Base-by-base conservation (phyloP, 2,329 filamentous ascomycete genomes). In the Hymenoscyphus repandus region DNA sequence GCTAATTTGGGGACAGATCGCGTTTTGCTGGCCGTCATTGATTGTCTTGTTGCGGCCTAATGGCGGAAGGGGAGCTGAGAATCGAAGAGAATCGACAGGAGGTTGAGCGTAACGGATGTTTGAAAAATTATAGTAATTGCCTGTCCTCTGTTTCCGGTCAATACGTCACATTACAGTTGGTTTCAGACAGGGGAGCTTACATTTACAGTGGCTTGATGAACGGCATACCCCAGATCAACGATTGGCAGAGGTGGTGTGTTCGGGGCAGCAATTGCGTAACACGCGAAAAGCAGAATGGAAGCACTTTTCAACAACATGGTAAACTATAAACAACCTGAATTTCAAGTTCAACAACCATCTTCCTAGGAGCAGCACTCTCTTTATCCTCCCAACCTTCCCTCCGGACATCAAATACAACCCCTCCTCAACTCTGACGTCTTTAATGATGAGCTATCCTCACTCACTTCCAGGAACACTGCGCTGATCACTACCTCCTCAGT, bases 61-160 rank as follows among this genome's bases (percentile, higher is more conserved):
- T 3, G 61, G 45, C 13, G 62, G 62, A 17, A 58, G 47, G 2
- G 72, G 71, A 18, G 67, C 62, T 46, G 71, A 69, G 68, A 73
- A 75, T 53, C 72, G 65, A 2, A 73, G 61, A 13, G 64, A 53
- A 13, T 71, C 72, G 0, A 66, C 55, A 17, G 72, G 72, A 9
- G 72, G 62, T 10, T 64, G 68, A 2, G 70, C 72, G 52, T 70
- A 75, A 22, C 70, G 63, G 42, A 75, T 69, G n/a, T 70, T 72
- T 45, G 51, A 62, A 53, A 68, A 69, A n/a, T 58, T 57, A 55
- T 67, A 69, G 45, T 2, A 65, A 20, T 18, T 30, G n/a, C 44
- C 64, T 20, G 66, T 67, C 18, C 18, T 45, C 67, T 68, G 36
- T 13, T 36, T n/a, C 46, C 32, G 34, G 22, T 37, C n/a, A 41